Conservation (phyloP, 805 yeast genomes). For the Candida incommunis region DNA sequence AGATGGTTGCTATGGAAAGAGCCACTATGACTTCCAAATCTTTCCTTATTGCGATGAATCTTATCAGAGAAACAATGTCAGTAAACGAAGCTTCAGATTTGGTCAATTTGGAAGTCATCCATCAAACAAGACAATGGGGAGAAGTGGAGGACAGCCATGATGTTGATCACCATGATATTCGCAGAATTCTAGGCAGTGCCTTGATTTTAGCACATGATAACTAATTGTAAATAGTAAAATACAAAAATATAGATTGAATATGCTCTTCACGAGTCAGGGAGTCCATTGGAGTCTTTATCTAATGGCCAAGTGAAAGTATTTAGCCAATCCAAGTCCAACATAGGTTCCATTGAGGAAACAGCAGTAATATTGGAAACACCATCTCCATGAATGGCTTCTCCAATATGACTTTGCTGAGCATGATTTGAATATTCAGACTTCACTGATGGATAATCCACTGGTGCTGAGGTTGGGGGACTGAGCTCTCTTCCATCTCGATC, state of each 20-base stretch:
- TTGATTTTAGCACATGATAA: conserved; percentile 35
- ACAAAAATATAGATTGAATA: neutral
- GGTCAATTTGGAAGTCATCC: conserved; percentile 67
- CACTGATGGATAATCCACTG: neutral
- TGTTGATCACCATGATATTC: conserved; percentile 82
- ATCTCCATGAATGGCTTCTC: neutral
- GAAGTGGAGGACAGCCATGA: conserved; percentile 98
- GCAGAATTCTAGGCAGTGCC: conserved; percentile 71
- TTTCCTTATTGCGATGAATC: conserved; percentile 63
- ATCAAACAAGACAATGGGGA: conserved; percentile 90
- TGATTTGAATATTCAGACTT: neutral
- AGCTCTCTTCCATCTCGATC: conserved; percentile 15
- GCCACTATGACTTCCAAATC: conserved; percentile 81
- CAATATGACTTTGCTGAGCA: neutral
- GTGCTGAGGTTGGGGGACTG: neutral
- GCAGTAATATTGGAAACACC: neutral
- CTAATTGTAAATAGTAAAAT: neutral
- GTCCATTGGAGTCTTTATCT: neutral
- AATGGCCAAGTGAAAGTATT: conserved; percentile 1
- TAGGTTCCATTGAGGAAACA: neutral
- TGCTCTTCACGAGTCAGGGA: neutral
- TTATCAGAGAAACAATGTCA: conserved; percentile 31
- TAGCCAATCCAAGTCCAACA: conserved; percentile 1
- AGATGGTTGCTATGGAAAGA: conserved; percentile 77
- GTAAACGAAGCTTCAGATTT: conserved; percentile 63